Evolutionary conservation across 140 eudicot species (phyloP).

Genomic region (Flaveria floridana): DNA sequence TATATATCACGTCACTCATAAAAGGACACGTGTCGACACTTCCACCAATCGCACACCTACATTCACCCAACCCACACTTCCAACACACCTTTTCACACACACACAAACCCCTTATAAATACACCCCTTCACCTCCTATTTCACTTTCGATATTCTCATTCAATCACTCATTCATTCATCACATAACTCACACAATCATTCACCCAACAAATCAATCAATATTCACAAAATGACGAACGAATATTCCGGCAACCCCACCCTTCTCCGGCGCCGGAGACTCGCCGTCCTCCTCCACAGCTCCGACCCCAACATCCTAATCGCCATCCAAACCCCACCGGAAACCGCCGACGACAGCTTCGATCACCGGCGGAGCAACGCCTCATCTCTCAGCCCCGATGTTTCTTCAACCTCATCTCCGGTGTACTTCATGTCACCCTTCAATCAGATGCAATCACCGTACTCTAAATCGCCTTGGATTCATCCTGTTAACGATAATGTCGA

Average conservation of each 20-base stretch:
- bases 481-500: neutral
- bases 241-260: constrained; percentile 22
- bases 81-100: neutral
- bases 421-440: constrained; percentile 46
- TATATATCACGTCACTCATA: neutral
- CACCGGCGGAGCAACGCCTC: constrained; percentile 49
- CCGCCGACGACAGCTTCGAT: neutral
- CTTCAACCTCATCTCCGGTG: constrained; percentile 31
- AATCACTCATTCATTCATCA: neutral
- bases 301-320: constrained; percentile 38
- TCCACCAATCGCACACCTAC: constrained; percentile 27
- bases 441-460: constrained; percentile 42
- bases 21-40: constrained; percentile 22
- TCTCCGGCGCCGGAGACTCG: constrained; percentile 43
- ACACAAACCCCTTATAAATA: constrained; percentile 19
- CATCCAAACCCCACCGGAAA: constrained; percentile 14
- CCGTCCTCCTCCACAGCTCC: constrained; percentile 43
- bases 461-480: constrained; percentile 51
- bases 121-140: constrained; percentile 22
- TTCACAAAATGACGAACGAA: constrained; percentile 11
- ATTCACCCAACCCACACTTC: constrained; percentile 23
- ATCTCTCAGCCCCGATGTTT: constrained; percentile 29
- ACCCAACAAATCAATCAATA: neutral
- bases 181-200: neutral
- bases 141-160: constrained; percentile 21